phyloP scores from a whole-genome alignment of 345 rosid species.

The Salix koriyanagi region DNA sequence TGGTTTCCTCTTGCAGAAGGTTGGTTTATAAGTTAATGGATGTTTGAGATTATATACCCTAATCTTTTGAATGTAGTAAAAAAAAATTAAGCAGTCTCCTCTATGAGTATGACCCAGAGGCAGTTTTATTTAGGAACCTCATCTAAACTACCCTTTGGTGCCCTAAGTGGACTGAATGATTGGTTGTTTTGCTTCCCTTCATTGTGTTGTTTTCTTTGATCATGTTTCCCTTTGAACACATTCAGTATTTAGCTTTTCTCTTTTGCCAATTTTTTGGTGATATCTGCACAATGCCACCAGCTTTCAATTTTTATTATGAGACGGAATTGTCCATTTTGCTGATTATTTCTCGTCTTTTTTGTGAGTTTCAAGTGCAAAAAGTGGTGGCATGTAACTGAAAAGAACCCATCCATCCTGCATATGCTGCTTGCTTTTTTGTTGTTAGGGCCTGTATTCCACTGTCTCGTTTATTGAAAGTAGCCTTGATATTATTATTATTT shows the following conservation, averaged over 20 bases:
- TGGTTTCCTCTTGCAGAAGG: conserved; percentile 96
- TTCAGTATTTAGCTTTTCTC: background rate
- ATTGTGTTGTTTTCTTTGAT: background rate
- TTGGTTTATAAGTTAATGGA: conserved; percentile 10
- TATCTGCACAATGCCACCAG: background rate
- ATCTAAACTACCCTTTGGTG: background rate
- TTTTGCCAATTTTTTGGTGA: background rate
- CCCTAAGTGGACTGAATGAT: background rate
- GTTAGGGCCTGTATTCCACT: background rate
- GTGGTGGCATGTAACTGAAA: conserved; percentile 2
- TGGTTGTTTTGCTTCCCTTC: background rate
- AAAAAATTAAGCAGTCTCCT: background rate
- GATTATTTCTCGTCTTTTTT: background rate
- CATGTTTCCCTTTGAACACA: background rate
- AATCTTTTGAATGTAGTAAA: background rate
- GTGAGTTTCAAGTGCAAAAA: background rate
- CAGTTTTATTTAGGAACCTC: background rate
- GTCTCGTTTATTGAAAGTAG: background rate
- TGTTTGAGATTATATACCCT: background rate
- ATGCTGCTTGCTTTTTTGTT: background rate
- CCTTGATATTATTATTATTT: background rate
- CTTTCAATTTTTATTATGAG: background rate
- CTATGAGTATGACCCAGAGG: background rate
- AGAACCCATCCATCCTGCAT: background rate
- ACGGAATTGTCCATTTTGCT: background rate